Percentiles rank a stretch among this genome's conserved stretches.
Conservation (phyloP, 495 filamentous ascomycete genomes). For the Penicillium soppii region DNA sequence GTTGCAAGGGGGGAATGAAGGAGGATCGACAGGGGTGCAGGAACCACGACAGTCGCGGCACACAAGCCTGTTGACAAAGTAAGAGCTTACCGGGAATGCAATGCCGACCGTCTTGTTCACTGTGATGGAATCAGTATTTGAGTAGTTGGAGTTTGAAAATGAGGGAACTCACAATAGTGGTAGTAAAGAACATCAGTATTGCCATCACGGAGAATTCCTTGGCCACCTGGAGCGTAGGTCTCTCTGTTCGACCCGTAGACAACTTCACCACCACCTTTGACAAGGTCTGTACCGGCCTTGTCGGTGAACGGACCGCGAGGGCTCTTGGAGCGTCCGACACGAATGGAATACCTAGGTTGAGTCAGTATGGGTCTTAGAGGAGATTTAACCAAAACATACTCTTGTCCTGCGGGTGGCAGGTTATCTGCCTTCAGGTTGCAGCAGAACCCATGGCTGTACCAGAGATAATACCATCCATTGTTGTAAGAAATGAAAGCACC, state of each 20-base stretch:
- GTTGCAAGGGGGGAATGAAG: slow-evolving; percentile 11
- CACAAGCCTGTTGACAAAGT: slow-evolving; percentile 12
- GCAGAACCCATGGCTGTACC: slow-evolving; percentile 69
- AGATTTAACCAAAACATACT: slow-evolving; percentile 44
- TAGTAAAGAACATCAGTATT: slow-evolving; percentile 45
- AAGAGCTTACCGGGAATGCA: slow-evolving; percentile 34
- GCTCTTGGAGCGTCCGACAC: slow-evolving; percentile 38
- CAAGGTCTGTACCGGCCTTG: slow-evolving; percentile 33
- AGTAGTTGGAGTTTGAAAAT: not conserved
- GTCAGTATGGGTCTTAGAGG: slow-evolving; percentile 5
- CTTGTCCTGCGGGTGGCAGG: slow-evolving; percentile 56
- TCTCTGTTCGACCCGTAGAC: slow-evolving; percentile 49
- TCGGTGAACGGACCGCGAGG: slow-evolving; percentile 43
- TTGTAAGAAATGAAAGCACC: slow-evolving; percentile 57
- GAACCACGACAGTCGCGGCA: slow-evolving; percentile 8
- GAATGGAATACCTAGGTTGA: slow-evolving; percentile 40
- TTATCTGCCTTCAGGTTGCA: slow-evolving; percentile 53
- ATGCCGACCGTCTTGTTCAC: slow-evolving; percentile 44
- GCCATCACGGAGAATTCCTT: slow-evolving; percentile 37
- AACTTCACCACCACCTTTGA: slow-evolving; percentile 41
- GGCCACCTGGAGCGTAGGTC: slow-evolving; percentile 48
- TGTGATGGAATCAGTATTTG: slow-evolving; percentile 19
- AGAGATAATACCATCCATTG: slow-evolving; percentile 65
- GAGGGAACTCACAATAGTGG: slow-evolving; percentile 40
- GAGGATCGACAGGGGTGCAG: slow-evolving; percentile 20